Base-by-base conservation (phyloP, 805 yeast genomes). In the Myxozyma neotropica region DNA sequence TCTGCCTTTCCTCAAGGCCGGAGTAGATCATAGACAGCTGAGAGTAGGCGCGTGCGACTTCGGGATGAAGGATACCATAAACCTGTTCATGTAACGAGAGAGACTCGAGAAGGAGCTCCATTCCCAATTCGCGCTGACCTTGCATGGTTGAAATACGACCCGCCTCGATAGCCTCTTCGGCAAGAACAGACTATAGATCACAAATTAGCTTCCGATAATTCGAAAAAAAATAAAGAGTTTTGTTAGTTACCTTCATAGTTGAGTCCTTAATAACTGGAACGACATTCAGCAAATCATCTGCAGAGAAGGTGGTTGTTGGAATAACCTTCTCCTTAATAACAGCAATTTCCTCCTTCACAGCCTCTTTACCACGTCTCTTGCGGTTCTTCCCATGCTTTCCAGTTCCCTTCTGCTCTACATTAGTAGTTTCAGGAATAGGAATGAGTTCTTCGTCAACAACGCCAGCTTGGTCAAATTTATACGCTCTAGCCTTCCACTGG, bases 201-300 rank as follows among this genome's bases (percentile, higher is more conserved):
- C 7, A 19, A 27, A 26, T 10, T 15, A 52, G 19, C 33, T 19
- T 17, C 31, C 24, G 12, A 3, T 13, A 2, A 45, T 15, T 4
- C 5, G 6, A 29, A 19, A 8, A 2, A 13, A 17, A 15, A 17
- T 21, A 12, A 10, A 2, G 2, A 6, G 21, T 48, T 29, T 6
- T 6, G 6, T 10, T 10, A 7, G 10, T 15, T 38, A 58, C 61
- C 51, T 47, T 38, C 59, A 62, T 52, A 7, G 83, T 77, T 0
- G 96, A 80, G 61, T 84, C 85, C 73, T 89, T 89, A 63, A 89
- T 78, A n/a, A 83, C 72, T 36, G 98, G 97, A 42, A 84, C 83
- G 57, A 94, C 77, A 27, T 85, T 78, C 26, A 83, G 68, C 51
- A 93, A 79, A 71, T 91, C 96, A 19, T 79, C 83, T 17, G 83